These are phyloP conservation scores for Theileria sp. DNA, from an alignment of 169 alveolate species.

Conservation along the genomic window DNA sequence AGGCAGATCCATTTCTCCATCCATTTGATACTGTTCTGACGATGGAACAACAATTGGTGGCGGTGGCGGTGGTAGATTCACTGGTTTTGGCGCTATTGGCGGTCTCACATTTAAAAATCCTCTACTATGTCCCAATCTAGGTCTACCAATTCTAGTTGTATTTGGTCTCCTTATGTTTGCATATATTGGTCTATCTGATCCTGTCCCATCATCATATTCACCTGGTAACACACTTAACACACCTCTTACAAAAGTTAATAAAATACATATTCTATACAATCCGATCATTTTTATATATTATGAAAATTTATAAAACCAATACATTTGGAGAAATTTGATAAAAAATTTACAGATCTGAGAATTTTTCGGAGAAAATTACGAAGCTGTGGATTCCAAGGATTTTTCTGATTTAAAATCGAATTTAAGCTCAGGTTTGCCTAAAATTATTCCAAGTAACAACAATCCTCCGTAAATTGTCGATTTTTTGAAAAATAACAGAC, in stretches of 20 bases:
- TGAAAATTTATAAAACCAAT: not conserved
- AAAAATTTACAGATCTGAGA: not conserved
- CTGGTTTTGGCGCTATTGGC: not conserved
- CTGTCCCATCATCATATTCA: not conserved
- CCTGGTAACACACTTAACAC: not conserved
- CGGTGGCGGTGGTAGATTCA: not conserved
- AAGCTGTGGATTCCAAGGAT: not conserved
- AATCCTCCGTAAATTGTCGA: slow-evolving; percentile 39
- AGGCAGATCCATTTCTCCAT: not conserved
- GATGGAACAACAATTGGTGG: not conserved
- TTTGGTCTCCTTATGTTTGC: not conserved
- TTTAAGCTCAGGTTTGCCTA: slow-evolving; percentile 21
- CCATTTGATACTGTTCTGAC: no score
- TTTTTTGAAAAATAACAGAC: slow-evolving; percentile 53
- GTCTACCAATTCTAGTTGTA: not conserved
- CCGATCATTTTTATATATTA: not conserved
- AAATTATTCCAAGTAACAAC: slow-evolving; percentile 36
- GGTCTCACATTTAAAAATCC: not conserved
- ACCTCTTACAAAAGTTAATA: not conserved
- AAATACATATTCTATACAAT: not conserved
- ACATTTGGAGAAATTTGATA: not conserved
- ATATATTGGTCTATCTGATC: not conserved
- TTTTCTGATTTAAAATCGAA: not conserved
- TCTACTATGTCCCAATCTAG: not conserved
- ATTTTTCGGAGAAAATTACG: not conserved